Conservation (phyloP, 1,284 basidiomycete species). For the Microbotryum scabiosae region DNA sequence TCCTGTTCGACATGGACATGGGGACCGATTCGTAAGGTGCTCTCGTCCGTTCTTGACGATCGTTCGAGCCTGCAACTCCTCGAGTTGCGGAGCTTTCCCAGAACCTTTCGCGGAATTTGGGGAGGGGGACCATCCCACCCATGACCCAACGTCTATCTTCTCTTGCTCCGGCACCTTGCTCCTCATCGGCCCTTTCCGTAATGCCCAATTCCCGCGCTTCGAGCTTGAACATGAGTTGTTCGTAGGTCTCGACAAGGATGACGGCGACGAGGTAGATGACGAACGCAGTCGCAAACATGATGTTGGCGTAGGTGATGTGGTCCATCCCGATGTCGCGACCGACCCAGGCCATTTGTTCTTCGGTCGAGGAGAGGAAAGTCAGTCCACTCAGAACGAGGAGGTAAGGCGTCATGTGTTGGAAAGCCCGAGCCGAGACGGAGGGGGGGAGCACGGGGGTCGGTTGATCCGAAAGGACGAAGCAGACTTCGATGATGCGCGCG, state of each 20-base stretch:
- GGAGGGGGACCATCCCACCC: not conserved
- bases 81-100: not conserved
- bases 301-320: slow-evolving; percentile 51
- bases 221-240: not conserved
- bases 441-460: slow-evolving; percentile 28
- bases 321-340: slow-evolving; percentile 40
- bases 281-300: slow-evolving; percentile 49
- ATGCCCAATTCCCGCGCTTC: not conserved
- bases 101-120: not conserved
- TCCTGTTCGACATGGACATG: not conserved
- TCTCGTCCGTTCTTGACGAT: not conserved
- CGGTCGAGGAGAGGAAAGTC: slow-evolving; percentile 82
- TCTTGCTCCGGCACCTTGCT: slow-evolving; percentile 1
- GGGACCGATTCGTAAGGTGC: not conserved
- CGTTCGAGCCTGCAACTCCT: not conserved
- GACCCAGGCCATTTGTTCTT: slow-evolving; percentile 69
- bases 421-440: slow-evolving; percentile 46
- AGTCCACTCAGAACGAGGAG: slow-evolving; percentile 61
- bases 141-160: not conserved
- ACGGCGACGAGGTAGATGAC: slow-evolving; percentile 63
- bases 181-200: not conserved
- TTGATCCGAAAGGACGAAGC: slow-evolving; percentile 53
- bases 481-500: slow-evolving; percentile 75
- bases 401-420: slow-evolving; percentile 77
- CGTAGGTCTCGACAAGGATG: slow-evolving; percentile 52